phyloP scores from a whole-genome alignment of 306 rosid species.

The Phaseolus lunatus region DNA sequence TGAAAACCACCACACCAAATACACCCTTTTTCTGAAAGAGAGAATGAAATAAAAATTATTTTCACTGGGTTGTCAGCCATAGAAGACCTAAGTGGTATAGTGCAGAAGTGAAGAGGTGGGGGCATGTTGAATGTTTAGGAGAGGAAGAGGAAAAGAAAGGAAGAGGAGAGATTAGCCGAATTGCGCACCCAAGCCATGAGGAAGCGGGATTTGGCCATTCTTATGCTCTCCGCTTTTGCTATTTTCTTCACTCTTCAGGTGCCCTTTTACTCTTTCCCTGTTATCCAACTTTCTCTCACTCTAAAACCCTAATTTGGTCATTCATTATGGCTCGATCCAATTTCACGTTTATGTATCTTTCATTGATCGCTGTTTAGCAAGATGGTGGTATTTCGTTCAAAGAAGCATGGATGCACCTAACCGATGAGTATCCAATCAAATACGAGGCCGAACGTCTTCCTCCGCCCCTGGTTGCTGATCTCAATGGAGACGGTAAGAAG shows the following conservation, averaged over 20 bases:
- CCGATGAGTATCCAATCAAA: slow-evolving; percentile 92
- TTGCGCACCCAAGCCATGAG: slow-evolving; percentile 59
- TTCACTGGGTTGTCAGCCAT: neutral
- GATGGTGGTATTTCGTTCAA: slow-evolving; percentile 93
- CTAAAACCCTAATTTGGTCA: slow-evolving; percentile 39
- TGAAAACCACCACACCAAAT: no score
- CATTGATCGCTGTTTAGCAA: slow-evolving; percentile 61
- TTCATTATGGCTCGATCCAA: slow-evolving; percentile 8
- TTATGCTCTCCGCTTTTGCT: slow-evolving; percentile 97
- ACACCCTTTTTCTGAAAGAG: neutral
- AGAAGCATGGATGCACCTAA: slow-evolving; percentile 96
- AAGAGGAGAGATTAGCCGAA: slow-evolving; percentile 3
- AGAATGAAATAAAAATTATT: neutral
- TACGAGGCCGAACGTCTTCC: slow-evolving; percentile 96
- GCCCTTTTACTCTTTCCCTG: neutral
- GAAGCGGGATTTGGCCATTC: slow-evolving; percentile 99
- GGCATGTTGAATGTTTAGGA: slow-evolving; percentile 20
- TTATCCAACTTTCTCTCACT: slow-evolving; percentile 8
- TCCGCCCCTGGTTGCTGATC: slow-evolving; percentile 90
- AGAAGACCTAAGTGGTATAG: neutral
- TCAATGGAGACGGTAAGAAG: slow-evolving; percentile 95
- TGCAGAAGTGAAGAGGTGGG: slow-evolving; percentile 7
- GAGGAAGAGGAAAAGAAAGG: slow-evolving; percentile 1
- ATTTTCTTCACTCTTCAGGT: slow-evolving; percentile 99
- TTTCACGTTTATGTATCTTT: neutral